Percentiles rank a stretch among this genome's conserved stretches.
These are phyloP conservation scores for Diutina sp. DNA, from an alignment of 1,139 yeast genomes.

Conservation along the genomic window DNA sequence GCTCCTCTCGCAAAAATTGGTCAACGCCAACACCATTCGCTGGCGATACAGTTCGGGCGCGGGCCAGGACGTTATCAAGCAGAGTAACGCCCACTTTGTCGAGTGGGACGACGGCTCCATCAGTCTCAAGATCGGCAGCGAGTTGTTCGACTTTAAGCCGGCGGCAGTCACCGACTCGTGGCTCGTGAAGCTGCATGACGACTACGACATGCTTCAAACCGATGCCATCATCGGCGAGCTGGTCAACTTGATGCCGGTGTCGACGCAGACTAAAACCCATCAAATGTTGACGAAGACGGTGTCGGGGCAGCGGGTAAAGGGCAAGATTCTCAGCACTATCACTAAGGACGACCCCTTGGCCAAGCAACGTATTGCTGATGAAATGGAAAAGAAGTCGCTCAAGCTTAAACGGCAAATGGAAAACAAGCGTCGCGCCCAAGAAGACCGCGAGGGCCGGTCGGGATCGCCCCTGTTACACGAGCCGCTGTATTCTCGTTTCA, in stretches of 20 bases:
- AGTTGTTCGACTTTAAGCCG: constrained; percentile 66
- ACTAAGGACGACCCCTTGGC: constrained; percentile 82
- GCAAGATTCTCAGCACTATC: constrained; percentile 47
- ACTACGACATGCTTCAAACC: constrained; percentile 57
- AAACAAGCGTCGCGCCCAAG: constrained; percentile 36
- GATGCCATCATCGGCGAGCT: constrained; percentile 35
- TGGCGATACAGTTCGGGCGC: constrained; percentile 80
- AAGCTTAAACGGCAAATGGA: constrained; percentile 60
- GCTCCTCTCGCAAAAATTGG: constrained; percentile 35
- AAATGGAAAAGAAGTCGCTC: constrained; percentile 57
- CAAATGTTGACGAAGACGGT: constrained; percentile 69
- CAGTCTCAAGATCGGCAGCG: constrained; percentile 78
- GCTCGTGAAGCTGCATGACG: constrained; percentile 60
- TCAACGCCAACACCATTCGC: constrained; percentile 74
- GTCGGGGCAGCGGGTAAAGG: constrained; percentile 49
- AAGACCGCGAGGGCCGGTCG: constrained; percentile 15
- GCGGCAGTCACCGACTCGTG: constrained; percentile 63
- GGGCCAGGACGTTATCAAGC: constrained; percentile 55
- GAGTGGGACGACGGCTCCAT: constrained; percentile 91
- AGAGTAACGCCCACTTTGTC: constrained; percentile 79
- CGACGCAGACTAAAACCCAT: constrained; percentile 75
- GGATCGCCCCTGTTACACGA: constrained; percentile 14
- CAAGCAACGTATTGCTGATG: constrained; percentile 71
- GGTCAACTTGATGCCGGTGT: constrained; percentile 75
- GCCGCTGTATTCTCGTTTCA: constrained; percentile 28